These are phyloP conservation scores for Haematococcus lacustris DNA, from an alignment of 139 green algal genomes.

Conservation along the genomic window DNA sequence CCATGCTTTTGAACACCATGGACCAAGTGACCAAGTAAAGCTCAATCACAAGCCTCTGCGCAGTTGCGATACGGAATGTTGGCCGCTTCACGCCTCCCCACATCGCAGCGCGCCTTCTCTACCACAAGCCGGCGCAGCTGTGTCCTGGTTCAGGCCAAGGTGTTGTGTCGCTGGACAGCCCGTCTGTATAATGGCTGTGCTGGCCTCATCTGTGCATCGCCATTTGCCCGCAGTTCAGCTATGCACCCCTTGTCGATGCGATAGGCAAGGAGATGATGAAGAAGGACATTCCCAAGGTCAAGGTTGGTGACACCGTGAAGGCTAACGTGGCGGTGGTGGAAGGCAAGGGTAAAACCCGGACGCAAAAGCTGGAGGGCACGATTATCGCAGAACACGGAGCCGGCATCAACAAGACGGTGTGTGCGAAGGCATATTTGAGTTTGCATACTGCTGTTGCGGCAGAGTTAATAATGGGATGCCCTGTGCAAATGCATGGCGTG, in stretches of 20 bases:
- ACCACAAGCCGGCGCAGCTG: background rate
- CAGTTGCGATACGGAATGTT: no score
- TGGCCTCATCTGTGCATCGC: no score
- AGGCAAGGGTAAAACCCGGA: constrained; percentile 40
- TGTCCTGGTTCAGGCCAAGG: background rate
- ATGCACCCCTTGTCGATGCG: background rate
- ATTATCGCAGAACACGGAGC: constrained; percentile 38
- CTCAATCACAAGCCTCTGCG: no score
- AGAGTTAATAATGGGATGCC: background rate
- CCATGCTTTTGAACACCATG: no score
- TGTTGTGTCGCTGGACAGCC: no score
- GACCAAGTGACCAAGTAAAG: no score
- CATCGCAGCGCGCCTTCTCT: background rate
- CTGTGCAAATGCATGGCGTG: background rate
- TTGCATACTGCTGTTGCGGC: background rate
- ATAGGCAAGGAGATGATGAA: constrained; percentile 12
- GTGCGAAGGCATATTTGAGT: background rate
- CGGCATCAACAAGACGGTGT: constrained; percentile 37
- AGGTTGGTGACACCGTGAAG: constrained; percentile 42
- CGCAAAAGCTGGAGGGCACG: constrained; percentile 41
- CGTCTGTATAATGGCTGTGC: no score
- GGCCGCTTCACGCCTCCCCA: background rate
- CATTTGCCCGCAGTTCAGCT: constrained; percentile 5
- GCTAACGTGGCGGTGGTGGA: constrained; percentile 36
- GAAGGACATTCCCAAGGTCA: background rate